Conservation (phyloP, 257 asterid species). For the Primulina tabacum region DNA sequence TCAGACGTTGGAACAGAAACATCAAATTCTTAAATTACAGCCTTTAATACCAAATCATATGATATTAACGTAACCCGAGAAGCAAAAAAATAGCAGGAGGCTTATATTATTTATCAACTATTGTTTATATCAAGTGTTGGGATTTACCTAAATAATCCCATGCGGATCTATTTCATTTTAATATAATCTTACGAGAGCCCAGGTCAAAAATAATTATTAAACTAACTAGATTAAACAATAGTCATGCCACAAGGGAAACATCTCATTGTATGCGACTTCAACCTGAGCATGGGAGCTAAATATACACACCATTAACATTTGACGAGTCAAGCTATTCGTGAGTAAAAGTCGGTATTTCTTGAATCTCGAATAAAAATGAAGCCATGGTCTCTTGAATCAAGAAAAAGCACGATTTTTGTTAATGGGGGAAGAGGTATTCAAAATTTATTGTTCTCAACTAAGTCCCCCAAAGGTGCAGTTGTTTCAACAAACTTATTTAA, state of each 20-base stretch:
- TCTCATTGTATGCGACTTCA: too few species aligned
- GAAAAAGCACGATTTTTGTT: slow-evolving; percentile 9
- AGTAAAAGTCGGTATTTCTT: too few species aligned
- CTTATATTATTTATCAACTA: slow-evolving; percentile 28
- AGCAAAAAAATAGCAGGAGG: slow-evolving; percentile 21
- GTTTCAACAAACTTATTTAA: slow-evolving; percentile 36
- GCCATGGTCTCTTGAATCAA: slow-evolving; percentile 7
- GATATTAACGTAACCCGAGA: slow-evolving; percentile 44
- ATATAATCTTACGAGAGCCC: too few species aligned
- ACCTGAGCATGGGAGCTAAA: too few species aligned
- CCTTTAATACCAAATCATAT: slow-evolving; percentile 30
- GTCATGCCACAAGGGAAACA: too few species aligned
- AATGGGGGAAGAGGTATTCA: not conserved
- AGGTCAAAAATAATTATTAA: too few species aligned
- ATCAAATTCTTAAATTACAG: slow-evolving; percentile 27
- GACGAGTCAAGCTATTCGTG: too few species aligned
- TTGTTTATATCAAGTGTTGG: slow-evolving; percentile 14
- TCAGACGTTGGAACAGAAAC: slow-evolving; percentile 16
- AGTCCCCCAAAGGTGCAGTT: slow-evolving; percentile 22
- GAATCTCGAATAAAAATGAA: too few species aligned
- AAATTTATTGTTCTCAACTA: slow-evolving; percentile 15
- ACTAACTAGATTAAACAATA: too few species aligned
- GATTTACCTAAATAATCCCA: not conserved
- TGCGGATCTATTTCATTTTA: not conserved
- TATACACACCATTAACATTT: too few species aligned